These are phyloP conservation scores for Lentinus polychrous DNA, from an alignment of 1,284 basidiomycete genomes.

Conservation along the genomic window DNA sequence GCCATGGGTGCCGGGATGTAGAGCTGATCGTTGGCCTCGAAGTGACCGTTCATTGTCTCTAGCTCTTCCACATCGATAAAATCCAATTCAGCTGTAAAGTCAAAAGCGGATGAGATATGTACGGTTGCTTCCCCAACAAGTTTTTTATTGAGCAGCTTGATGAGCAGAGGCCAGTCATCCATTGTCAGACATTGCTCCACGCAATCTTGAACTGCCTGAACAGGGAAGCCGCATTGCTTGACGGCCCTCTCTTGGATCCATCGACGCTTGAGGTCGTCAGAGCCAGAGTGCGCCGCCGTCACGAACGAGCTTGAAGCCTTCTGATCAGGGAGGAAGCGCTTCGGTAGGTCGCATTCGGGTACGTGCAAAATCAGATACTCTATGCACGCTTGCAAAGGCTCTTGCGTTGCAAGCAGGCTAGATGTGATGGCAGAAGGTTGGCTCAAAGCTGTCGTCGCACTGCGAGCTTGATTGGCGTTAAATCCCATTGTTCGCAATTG, in stretches of 20 bases:
- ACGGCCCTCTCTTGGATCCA: slow-evolving; percentile 83
- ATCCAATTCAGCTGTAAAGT: slow-evolving; percentile 21
- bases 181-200: slow-evolving; percentile 31
- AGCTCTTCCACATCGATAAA: slow-evolving; percentile 51
- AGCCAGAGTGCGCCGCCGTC: slow-evolving; percentile 52
- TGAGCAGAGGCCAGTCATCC: slow-evolving; percentile 44
- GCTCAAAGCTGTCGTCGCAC: slow-evolving; percentile 46
- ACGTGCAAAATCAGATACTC: slow-evolving; percentile 72
- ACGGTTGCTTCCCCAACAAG: slow-evolving; percentile 37
- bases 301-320: slow-evolving; percentile 69
- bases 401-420: slow-evolving; percentile 40
- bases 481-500: slow-evolving; percentile 57
- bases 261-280: slow-evolving; percentile 59
- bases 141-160: slow-evolving; percentile 42
- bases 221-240: slow-evolving; percentile 82
- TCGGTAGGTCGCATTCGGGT: slow-evolving; percentile 75
- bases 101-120: slow-evolving; percentile 11
- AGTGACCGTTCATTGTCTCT: slow-evolving; percentile 59
- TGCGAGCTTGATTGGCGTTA: slow-evolving; percentile 40
- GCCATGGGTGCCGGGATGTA: slow-evolving; percentile 57
- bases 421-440: slow-evolving; percentile 44
- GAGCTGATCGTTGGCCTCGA: slow-evolving; percentile 40
- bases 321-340: slow-evolving; percentile 50
- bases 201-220: slow-evolving; percentile 58
- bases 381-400: slow-evolving; percentile 60